These are phyloP conservation scores for Cutaneotrichosporon spelunceum DNA, from an alignment of 1,284 basidiomycete species.

Conservation along the genomic window DNA sequence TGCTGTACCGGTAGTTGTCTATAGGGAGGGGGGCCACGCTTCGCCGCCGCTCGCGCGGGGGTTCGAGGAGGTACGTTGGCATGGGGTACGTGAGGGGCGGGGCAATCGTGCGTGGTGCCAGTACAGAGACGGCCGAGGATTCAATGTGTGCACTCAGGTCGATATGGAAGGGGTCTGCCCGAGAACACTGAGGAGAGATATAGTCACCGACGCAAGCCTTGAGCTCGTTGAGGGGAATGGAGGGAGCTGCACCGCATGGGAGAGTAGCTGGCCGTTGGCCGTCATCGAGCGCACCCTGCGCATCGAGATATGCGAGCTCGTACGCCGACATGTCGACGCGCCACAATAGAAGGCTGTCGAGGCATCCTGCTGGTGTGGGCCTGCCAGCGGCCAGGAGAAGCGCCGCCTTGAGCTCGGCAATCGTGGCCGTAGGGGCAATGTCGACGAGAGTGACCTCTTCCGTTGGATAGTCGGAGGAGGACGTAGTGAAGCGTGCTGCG, in stretches of 20 bases:
- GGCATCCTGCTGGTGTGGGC: conserved; percentile 11
- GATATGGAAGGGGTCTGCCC: conserved; percentile 38
- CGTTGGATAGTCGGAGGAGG: conserved; percentile 10
- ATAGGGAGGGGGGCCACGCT: conserved; percentile 2
- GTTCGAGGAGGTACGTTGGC: neutral
- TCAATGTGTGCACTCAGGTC: conserved; percentile 44
- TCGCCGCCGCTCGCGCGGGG: conserved; percentile 4
- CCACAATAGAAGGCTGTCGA: conserved; percentile 40
- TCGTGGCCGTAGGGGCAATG: conserved; percentile 30
- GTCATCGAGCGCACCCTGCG: conserved; percentile 36
- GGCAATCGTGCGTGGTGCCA: conserved; percentile 12
- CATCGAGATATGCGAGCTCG: conserved; percentile 45
- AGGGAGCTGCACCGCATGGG: conserved; percentile 38
- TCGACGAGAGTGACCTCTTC: conserved; percentile 30
- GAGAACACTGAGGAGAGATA: conserved; percentile 29
- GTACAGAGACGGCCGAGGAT: conserved; percentile 17
- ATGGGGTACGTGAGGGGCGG: conserved; percentile 24
- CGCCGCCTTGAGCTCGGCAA: conserved; percentile 41
- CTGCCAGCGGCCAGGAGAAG: conserved; percentile 37
- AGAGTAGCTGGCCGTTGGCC: conserved; percentile 39
- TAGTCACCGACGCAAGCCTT: conserved; percentile 32
- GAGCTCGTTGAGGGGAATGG: conserved; percentile 33
- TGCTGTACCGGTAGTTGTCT: neutral
- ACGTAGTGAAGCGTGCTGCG: conserved; percentile 12
- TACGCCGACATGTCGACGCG: conserved; percentile 44